phyloP scores from a whole-genome alignment of 352 stramenopile species.

The Lagenidium giganteum region DNA sequence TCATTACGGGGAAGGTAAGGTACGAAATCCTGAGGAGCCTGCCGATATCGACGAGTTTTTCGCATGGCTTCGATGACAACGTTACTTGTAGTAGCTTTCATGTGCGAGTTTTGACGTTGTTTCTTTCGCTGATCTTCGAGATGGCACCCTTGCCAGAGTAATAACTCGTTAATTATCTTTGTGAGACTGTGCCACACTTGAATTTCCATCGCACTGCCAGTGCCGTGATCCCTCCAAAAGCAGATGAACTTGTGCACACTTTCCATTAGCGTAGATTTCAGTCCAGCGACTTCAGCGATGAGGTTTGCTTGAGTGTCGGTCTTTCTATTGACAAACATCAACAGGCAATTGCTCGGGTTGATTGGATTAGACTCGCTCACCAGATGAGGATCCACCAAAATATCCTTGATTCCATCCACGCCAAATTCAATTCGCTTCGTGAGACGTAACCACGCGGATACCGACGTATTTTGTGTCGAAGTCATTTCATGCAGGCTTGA shows the following conservation, averaged over 20 bases:
- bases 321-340: no score
- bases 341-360: no score
- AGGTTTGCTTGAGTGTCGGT: no score
- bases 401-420: no score
- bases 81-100: conserved; percentile 44
- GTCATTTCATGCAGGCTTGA: no score
- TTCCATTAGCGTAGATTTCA: no score
- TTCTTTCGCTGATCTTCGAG: conserved; percentile 34
- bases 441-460: no score
- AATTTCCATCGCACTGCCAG: conserved; percentile 43
- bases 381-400: no score
- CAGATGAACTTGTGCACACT: conserved; percentile 30
- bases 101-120: conserved; percentile 44
- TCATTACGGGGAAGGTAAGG: conserved; percentile 56
- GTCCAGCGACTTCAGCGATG: no score
- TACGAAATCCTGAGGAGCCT: conserved; percentile 16
- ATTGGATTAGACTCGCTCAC: no score
- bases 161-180: conserved; percentile 37
- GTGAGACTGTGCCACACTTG: conserved; percentile 46
- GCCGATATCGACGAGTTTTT: conserved; percentile 17
- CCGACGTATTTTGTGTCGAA: no score
- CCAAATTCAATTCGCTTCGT: no score
- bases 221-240: conserved; percentile 43
- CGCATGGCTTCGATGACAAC: conserved; percentile 40
- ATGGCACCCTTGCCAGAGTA: conserved; percentile 54